Percentiles rank a stretch among this genome's conserved stretches.
These are phyloP conservation scores for Candida coquimbonensis DNA, from an alignment of 805 yeast genomes.

Conservation along the genomic window DNA sequence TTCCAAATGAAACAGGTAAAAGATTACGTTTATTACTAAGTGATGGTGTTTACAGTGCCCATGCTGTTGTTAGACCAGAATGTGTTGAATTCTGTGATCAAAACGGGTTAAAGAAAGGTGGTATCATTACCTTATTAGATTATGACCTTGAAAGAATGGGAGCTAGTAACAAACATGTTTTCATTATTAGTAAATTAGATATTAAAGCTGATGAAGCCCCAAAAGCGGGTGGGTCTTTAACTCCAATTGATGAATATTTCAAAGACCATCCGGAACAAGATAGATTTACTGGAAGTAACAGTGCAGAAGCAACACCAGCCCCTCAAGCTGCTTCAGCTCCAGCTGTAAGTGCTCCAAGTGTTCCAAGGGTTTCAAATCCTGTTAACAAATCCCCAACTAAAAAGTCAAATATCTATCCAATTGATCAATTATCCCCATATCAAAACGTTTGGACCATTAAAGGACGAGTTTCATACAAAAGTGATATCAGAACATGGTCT, in stretches of 20 bases:
- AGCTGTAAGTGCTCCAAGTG: background rate
- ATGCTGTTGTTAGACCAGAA: constrained; percentile 47
- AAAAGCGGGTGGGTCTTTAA: constrained; percentile 31
- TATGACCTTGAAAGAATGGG: constrained; percentile 38
- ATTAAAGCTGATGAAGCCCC: constrained; percentile 30
- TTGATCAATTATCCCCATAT: constrained; percentile 87
- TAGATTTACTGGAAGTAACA: constrained; percentile 10
- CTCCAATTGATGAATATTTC: constrained; percentile 50
- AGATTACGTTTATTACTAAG: constrained; percentile 40
- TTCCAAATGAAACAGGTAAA: constrained; percentile 34
- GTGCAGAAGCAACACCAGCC: constrained; percentile 3
- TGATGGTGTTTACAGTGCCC: constrained; percentile 45
- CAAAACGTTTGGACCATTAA: constrained; percentile 88
- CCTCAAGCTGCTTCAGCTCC: constrained; percentile 8
- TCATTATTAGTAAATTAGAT: constrained; percentile 19
- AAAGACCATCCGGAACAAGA: constrained; percentile 53
- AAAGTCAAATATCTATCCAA: constrained; percentile 50
- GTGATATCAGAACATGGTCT: constrained; percentile 84
- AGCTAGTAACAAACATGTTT: constrained; percentile 23
- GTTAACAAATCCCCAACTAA: constrained; percentile 10
- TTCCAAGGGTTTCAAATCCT: background rate
- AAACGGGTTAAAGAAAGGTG: constrained; percentile 39
- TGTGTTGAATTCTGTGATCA: constrained; percentile 37
- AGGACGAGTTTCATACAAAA: constrained; percentile 84
- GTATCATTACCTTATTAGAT: constrained; percentile 34